These are phyloP conservation scores for Scedosporium apiospermum DNA, from an alignment of 2,329 filamentous ascomycete species.

Conservation along the genomic window DNA sequence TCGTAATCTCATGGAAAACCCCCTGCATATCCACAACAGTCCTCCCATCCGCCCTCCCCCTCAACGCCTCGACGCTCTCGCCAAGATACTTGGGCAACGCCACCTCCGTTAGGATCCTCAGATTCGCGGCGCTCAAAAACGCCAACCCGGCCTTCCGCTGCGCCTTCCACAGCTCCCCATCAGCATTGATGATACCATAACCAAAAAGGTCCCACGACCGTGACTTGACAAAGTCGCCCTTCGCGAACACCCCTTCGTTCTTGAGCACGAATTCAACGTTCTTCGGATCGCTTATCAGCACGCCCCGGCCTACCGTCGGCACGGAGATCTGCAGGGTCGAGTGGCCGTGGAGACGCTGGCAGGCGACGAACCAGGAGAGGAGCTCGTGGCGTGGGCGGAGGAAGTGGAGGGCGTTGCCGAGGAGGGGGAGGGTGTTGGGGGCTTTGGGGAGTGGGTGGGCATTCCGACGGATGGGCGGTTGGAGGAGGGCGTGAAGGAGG, in stretches of 20 bases:
- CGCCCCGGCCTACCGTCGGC: constrained; percentile 51
- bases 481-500: constrained; percentile 45
- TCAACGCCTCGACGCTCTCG: constrained; percentile 23
- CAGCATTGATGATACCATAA: constrained; percentile 57
- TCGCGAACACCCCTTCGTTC: constrained; percentile 49
- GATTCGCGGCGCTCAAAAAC: constrained; percentile 49
- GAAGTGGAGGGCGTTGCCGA: constrained; percentile 54
- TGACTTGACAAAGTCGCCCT: constrained; percentile 51
- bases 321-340: constrained; percentile 55
- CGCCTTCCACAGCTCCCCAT: constrained; percentile 52
- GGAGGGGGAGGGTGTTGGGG: constrained; percentile 41
- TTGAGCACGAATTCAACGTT: constrained; percentile 56
- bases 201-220: constrained; percentile 56
- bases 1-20: constrained; percentile 56
- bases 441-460: constrained; percentile 15
- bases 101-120: constrained; percentile 46
- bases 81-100: constrained; percentile 45
- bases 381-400: constrained; percentile 49
- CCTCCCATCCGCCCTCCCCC: constrained; percentile 15
- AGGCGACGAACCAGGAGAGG: constrained; percentile 53
- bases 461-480: constrained; percentile 16
- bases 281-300: constrained; percentile 52
- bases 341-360: constrained; percentile 44
- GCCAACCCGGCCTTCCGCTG: constrained; percentile 52
- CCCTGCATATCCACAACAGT: constrained; percentile 43